phyloP scores from a whole-genome alignment of 495 filamentous ascomycete genomes.

The Neurospora hispaniola region DNA sequence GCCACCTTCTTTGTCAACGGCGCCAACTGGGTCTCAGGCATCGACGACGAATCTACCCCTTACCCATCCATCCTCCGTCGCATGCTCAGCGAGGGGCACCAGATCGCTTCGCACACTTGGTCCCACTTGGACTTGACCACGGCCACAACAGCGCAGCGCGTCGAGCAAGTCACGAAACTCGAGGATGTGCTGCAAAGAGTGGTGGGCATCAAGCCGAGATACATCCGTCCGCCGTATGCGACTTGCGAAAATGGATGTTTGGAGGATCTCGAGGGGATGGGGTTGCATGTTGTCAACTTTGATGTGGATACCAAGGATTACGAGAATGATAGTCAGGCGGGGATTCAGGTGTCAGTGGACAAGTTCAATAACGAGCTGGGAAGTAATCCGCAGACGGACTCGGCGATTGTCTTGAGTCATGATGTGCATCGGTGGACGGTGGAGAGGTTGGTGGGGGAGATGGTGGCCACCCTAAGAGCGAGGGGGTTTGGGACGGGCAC shows the following conservation, averaged over 20 bases:
- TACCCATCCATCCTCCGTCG: constrained; percentile 20
- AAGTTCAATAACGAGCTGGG: constrained; percentile 17
- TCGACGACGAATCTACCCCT: constrained; percentile 29
- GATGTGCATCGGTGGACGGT: constrained; percentile 32
- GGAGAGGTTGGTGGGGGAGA: constrained; percentile 15
- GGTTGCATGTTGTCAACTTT: constrained; percentile 32
- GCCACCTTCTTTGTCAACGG: constrained; percentile 68
- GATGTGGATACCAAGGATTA: constrained; percentile 37
- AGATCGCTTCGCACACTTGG: constrained; percentile 28
- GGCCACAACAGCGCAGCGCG: constrained; percentile 4
- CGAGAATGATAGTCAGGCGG: constrained; percentile 11
- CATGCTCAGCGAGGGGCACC: constrained; percentile 21
- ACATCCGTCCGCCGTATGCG: constrained; percentile 35
- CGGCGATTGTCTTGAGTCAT: constrained; percentile 25
- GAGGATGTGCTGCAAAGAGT: constrained; percentile 20
- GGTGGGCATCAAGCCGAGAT: constrained; percentile 29
- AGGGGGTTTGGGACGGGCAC: constrained; percentile 34
- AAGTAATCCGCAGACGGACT: constrained; percentile 8
- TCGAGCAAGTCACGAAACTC: constrained; percentile 19
- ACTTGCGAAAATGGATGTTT: constrained; percentile 20
- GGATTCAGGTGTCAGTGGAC: constrained; percentile 12
- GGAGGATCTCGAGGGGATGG: constrained; percentile 19
- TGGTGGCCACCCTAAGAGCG: constrained; percentile 18
- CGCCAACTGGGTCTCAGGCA: constrained; percentile 51
- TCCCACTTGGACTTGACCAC: constrained; percentile 26